These are phyloP conservation scores for Apiotrichum laibachii DNA, from an alignment of 1,284 basidiomycete species.

Conservation along the genomic window DNA sequence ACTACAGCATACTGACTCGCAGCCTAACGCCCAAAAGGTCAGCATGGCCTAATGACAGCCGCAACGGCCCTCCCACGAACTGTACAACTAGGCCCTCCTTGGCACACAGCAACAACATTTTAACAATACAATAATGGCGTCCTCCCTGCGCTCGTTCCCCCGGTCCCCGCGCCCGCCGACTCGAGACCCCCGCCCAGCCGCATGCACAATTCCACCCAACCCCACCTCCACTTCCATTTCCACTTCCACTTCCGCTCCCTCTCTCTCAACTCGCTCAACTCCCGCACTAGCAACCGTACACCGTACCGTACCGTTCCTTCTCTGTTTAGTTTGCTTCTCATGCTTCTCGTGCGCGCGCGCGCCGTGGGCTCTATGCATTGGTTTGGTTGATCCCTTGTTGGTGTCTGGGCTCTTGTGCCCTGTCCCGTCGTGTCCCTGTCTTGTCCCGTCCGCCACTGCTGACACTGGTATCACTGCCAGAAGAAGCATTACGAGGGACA, in stretches of 20 bases:
- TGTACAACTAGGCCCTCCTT: neutral
- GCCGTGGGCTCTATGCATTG: neutral
- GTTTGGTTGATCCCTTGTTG: neutral
- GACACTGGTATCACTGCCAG: too few relatives aligned
- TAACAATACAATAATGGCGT: neutral
- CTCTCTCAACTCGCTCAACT: neutral
- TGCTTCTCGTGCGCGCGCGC: neutral
- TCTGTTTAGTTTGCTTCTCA: neutral
- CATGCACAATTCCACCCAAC: neutral
- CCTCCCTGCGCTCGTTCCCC: neutral
- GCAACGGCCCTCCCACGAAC: neutral
- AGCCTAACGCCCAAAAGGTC: conserved; percentile 26
- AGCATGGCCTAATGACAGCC: conserved; percentile 18
- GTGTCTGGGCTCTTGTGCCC: too few relatives aligned
- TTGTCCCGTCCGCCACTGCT: too few relatives aligned
- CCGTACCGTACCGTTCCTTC: neutral
- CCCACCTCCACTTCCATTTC: neutral
- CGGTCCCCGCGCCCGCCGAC: neutral
- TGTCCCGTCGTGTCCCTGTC: too few relatives aligned
- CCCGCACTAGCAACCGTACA: neutral
- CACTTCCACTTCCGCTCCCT: neutral
- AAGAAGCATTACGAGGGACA: too few relatives aligned
- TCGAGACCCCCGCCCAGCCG: neutral
- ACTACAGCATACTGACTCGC: neutral
- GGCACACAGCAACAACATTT: neutral